These are phyloP conservation scores for Phytopythium delawarense DNA, from an alignment of 352 stramenopile species.

Conservation along the genomic window DNA sequence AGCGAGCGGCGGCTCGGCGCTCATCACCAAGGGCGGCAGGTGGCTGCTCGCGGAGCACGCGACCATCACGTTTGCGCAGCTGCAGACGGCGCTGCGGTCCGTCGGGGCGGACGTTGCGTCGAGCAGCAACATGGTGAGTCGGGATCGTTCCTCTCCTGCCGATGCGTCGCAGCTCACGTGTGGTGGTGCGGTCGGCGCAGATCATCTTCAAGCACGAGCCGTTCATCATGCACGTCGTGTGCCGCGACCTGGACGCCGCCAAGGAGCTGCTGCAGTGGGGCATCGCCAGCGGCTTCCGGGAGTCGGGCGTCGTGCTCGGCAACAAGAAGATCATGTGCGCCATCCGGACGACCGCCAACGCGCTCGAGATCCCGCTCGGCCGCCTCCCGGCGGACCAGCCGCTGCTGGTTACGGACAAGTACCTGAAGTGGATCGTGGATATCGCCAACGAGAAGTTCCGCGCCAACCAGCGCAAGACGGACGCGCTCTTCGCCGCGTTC, in stretches of 20 bases:
- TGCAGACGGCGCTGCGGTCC: slow-evolving; percentile 41
- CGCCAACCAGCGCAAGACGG: slow-evolving; percentile 69
- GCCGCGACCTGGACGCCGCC: slow-evolving; percentile 67
- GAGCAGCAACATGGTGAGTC: slow-evolving; percentile 62
- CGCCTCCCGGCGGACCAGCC: slow-evolving; percentile 19
- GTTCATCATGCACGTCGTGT: slow-evolving; percentile 92
- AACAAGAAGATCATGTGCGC: slow-evolving; percentile 90
- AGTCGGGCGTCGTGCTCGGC: slow-evolving; percentile 86
- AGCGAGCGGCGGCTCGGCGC: slow-evolving; percentile 21
- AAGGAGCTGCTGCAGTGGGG: slow-evolving; percentile 83
- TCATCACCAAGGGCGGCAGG: slow-evolving; percentile 87
- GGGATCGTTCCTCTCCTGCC: not conserved
- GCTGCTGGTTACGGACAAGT: slow-evolving; percentile 62
- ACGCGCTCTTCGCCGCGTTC: slow-evolving; percentile 64
- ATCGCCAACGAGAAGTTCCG: slow-evolving; percentile 85
- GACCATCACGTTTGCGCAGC: slow-evolving; percentile 64
- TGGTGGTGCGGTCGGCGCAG: slow-evolving; percentile 9
- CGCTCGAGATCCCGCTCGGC: slow-evolving; percentile 85
- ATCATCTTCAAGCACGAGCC: slow-evolving; percentile 90
- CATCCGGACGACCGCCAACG: slow-evolving; percentile 86
- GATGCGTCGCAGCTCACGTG: not conserved
- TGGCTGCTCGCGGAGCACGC: slow-evolving; percentile 86
- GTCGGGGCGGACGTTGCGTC: slow-evolving; percentile 19
- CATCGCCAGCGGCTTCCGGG: slow-evolving; percentile 78
- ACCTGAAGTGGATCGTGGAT: slow-evolving; percentile 71